phyloP scores from a whole-genome alignment of 2,329 filamentous ascomycete genomes.

The Teratosphaeria epicoccoides region DNA sequence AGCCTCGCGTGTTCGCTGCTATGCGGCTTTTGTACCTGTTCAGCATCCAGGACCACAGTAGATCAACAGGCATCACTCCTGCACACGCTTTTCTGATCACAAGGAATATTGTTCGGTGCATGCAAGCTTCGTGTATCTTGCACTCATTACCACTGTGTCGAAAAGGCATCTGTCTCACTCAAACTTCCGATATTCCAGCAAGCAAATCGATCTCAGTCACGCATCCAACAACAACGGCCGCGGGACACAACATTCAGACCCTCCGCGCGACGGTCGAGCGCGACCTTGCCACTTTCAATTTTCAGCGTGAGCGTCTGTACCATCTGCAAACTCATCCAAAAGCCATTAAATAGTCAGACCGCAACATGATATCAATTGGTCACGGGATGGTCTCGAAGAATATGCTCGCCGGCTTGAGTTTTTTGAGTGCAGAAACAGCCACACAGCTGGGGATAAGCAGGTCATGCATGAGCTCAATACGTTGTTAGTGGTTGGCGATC shows the following conservation, averaged over 20 bases:
- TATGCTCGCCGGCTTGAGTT: constrained; percentile 4
- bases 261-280: constrained; percentile 3
- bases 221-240: neutral
- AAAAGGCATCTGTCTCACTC: neutral
- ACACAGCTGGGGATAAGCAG: constrained; percentile 6
- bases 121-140: neutral
- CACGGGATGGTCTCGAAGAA: constrained; percentile 6
- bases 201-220: neutral
- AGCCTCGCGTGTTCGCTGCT: neutral
- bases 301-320: constrained; percentile 2
- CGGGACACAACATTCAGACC: neutral
- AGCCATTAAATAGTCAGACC: constrained; percentile 3
- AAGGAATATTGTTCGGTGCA: too few relatives aligned
- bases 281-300: constrained; percentile 5
- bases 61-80: neutral
- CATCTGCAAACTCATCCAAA: constrained; percentile 1
- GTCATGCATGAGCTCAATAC: constrained; percentile 10
- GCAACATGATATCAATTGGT: constrained; percentile 9
- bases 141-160: too few relatives aligned
- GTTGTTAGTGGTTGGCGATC: constrained; percentile 8
- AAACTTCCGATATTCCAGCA: neutral
- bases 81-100: too few relatives aligned
- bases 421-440: constrained; percentile 6
- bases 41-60: neutral
- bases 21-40: neutral